phyloP scores from a whole-genome alignment of 202 grass and related monocot species.

The Eragrostis tef region DNA sequence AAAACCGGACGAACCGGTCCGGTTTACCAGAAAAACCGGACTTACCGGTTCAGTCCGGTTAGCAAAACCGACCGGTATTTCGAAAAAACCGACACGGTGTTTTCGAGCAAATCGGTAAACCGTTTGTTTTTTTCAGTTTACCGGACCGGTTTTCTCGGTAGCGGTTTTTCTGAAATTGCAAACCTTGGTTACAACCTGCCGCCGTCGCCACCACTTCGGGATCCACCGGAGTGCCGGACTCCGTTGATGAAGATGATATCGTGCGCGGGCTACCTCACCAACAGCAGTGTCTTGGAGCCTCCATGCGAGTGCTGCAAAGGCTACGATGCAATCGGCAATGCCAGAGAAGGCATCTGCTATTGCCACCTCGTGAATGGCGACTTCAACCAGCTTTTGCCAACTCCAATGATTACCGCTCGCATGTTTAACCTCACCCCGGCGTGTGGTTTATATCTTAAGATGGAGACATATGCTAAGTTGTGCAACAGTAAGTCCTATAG shows the following conservation, averaged over 20 bases:
- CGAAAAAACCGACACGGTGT: too few species aligned
- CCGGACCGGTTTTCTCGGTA: too few species aligned
- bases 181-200: too few species aligned
- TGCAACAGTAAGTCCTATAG: not conserved
- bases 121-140: too few species aligned
- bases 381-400: not conserved
- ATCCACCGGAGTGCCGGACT: not conserved
- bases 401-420: not conserved
- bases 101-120: too few species aligned
- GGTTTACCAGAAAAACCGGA: too few species aligned
- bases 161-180: too few species aligned
- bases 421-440: not conserved
- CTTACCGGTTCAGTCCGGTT: too few species aligned
- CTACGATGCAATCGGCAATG: accelerated
- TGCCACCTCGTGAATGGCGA: not conserved
- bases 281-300: not conserved
- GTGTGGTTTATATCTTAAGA: accelerated
- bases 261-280: not conserved
- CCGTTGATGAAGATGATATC: not conserved
- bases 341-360: not conserved
- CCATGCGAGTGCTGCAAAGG: not conserved
- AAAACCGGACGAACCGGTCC: too few species aligned
- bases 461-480: not conserved
- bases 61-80: too few species aligned
- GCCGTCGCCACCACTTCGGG: accelerated